Base-by-base conservation (phyloP, 768 basidiomycete genomes). In the Mycena alexandri region DNA sequence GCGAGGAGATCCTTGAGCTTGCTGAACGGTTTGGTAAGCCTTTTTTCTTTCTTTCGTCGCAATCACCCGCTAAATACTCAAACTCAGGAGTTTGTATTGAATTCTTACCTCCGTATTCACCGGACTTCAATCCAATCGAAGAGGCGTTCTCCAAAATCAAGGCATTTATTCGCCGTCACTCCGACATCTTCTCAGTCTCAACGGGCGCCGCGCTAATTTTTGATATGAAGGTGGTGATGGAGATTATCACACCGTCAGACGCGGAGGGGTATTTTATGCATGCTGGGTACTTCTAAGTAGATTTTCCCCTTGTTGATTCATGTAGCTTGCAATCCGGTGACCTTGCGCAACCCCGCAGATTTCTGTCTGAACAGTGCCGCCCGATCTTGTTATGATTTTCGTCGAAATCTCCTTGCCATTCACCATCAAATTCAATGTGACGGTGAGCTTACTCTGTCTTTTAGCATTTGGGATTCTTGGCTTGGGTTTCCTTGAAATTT, bases 111-210 rank as follows among this genome's bases (percentile, higher is more conserved):
- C 75, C 75, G 17, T 79, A 79, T 59, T 79, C 78, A 0, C 78
- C 78, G 1, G 78, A 79, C 48, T 63, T 74, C 53, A 78, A 79
- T 50, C 78, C 79, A 3, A 78, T 79, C n/a, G 75, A 79, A 50
- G 74, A 78, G 63, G 76, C 75, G 0, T 79, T 80, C 61, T 75
- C 75, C 2, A 60, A 71, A 19, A 74, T 80, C 70, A 79, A 80
- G 61, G 61, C 62, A 0, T 70, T 70, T 47, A 63, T 77, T 5
- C 68, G 61, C 9, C 64, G 68, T 7, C 11, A 62, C 21, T 22
- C 36, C 2, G 68, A 64, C 24, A n/a, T 63, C 44, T 64, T 63
- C 16, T 7, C 29, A 1, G 43, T 29, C 1, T 54, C 57, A 1
- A 54, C 13, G 0, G 61, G 67, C 19, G 54, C 16, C 9, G 61